A percentile compares a stretch with the other conserved stretches of the same genome.
Conservation (phyloP, 805 yeast species). For the Priceomyces fermenticarens region DNA sequence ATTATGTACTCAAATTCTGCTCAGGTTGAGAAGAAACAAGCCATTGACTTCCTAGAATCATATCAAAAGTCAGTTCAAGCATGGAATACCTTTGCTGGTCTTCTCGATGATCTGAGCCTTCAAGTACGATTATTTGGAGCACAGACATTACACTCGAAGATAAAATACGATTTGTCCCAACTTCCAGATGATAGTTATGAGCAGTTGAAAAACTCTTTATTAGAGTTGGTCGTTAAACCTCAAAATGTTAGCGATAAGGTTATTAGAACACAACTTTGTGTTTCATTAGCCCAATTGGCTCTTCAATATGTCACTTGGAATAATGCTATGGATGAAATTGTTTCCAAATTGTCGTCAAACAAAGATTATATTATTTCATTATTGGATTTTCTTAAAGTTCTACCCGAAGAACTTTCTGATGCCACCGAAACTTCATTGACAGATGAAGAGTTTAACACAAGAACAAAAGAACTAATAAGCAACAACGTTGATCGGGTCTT, state of each 20-base stretch:
- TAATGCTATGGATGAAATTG: slow-evolving; percentile 66
- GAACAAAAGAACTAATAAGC: slow-evolving; percentile 63
- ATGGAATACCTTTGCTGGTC: slow-evolving; percentile 67
- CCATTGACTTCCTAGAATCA: slow-evolving; percentile 59
- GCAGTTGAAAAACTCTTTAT: slow-evolving; percentile 65
- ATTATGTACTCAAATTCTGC: slow-evolving; percentile 45
- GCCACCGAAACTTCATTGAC: slow-evolving; percentile 73
- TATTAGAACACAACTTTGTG: slow-evolving; percentile 78
- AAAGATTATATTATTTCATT: slow-evolving; percentile 44
- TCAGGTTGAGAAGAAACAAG: slow-evolving; percentile 47
- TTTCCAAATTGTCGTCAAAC: slow-evolving; percentile 41
- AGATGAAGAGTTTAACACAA: slow-evolving; percentile 70
- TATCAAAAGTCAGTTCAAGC: slow-evolving; percentile 84
- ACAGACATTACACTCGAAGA: slow-evolving; percentile 83
- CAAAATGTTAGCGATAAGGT: slow-evolving; percentile 39
- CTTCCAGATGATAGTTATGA: slow-evolving; percentile 56
- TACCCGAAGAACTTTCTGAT: slow-evolving; percentile 89
- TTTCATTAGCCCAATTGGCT: slow-evolving; percentile 78
- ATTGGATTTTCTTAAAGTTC: slow-evolving; percentile 75
- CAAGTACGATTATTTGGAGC: slow-evolving; percentile 81
- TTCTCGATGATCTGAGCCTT: slow-evolving; percentile 43
- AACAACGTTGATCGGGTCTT: slow-evolving; percentile 69
- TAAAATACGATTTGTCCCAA: slow-evolving; percentile 82
- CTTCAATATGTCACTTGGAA: slow-evolving; percentile 76
- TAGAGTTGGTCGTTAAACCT: slow-evolving; percentile 54